Evolutionary conservation across 2,329 filamentous ascomycete species (phyloP).

Genomic region (Orbilia ellipsospora): DNA sequence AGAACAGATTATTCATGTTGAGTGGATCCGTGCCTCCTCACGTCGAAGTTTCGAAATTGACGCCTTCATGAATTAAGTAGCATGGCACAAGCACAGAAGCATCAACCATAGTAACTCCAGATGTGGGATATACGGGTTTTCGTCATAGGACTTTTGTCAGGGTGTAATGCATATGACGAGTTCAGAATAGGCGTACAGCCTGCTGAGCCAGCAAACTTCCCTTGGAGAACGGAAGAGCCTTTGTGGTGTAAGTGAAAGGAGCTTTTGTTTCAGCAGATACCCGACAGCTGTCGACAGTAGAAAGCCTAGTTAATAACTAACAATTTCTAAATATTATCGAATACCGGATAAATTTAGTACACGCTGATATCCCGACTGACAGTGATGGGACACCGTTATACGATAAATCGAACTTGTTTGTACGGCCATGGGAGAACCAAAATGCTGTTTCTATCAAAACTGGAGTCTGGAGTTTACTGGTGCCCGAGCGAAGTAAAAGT

Average conservation of each 20-base stretch:
- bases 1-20: too few relatives aligned
- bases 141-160: too few relatives aligned
- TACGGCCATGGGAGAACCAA: constrained; percentile 24
- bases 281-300: not conserved
- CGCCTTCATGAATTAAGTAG: too few relatives aligned
- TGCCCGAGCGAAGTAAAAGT: not conserved
- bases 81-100: too few relatives aligned
- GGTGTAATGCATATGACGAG: constrained; percentile 21
- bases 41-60: too few relatives aligned
- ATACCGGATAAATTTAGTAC: constrained; percentile 7
- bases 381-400: not conserved
- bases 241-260: constrained; percentile 30
- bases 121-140: too few relatives aligned
- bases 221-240: constrained; percentile 39
- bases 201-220: constrained; percentile 15
- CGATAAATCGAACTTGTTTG: constrained; percentile 9
- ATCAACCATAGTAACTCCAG: too few relatives aligned
- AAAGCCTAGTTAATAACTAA: not conserved
- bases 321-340: not conserved
- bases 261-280: not conserved
- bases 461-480: constrained; percentile 19
- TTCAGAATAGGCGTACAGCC: constrained; percentile 44
- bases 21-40: too few relatives aligned
- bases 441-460: constrained; percentile 1
- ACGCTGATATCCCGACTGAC: constrained; percentile 28